Evolutionary conservation across 192 early-diverging fungal species (phyloP).

Genomic region (Phlyctochytrium arcticum): DNA sequence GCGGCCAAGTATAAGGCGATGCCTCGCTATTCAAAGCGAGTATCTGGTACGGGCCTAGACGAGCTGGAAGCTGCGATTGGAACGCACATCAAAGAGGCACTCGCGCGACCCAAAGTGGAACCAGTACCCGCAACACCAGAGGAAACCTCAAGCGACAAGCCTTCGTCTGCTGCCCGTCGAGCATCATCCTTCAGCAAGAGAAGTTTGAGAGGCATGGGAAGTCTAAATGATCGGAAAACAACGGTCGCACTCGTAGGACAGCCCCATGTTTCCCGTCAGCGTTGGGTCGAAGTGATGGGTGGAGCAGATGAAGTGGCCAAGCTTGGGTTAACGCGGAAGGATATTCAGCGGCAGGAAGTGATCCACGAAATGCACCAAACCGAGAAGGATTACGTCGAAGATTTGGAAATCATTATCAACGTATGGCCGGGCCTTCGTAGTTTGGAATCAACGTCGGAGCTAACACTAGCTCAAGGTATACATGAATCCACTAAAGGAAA

Average conservation of each 20-base stretch:
- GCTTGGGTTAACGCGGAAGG: conserved; percentile 58
- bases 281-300: conserved; percentile 47
- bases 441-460: neutral
- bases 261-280: conserved; percentile 19
- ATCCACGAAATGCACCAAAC: conserved; percentile 91
- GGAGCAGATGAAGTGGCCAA: conserved; percentile 53
- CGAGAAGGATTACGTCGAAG: conserved; percentile 85
- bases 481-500: conserved; percentile 34
- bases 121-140: neutral
- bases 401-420: conserved; percentile 78
- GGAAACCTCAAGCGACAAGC: neutral
- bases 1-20: conserved; percentile 24
- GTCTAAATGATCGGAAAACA: conserved; percentile 7
- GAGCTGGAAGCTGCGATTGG: conserved; percentile 19
- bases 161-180: neutral
- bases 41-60: conserved; percentile 22
- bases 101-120: conserved; percentile 11
- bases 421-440: conserved; percentile 28
- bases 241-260: conserved; percentile 25
- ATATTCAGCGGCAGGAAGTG: conserved; percentile 87
- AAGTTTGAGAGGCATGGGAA: conserved; percentile 6
- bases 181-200: neutral
- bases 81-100: conserved; percentile 14
- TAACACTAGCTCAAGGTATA: conserved; percentile 32
- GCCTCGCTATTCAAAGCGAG: conserved; percentile 21